Conservation (phyloP, 345 rosid species). For the Citropsis articulata region DNA sequence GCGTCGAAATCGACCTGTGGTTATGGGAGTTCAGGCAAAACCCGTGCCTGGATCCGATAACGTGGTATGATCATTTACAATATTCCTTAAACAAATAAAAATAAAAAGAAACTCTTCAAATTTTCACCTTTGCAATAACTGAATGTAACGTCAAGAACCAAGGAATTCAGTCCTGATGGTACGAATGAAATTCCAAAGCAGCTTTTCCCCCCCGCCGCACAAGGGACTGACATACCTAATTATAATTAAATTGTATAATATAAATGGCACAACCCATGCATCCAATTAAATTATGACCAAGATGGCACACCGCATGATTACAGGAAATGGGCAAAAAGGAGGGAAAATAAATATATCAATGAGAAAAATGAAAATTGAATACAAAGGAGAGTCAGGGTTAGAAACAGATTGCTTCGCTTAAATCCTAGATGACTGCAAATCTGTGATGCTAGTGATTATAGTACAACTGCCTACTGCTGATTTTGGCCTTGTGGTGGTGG, state of each 20-base stretch:
- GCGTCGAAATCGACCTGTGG: too few relatives aligned
- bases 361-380: background rate
- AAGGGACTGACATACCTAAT: background rate
- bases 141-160: too few relatives aligned
- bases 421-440: background rate
- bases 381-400: background rate
- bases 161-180: background rate
- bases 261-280: background rate
- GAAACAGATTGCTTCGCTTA: background rate
- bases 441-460: background rate
- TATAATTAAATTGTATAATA: background rate
- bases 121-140: background rate
- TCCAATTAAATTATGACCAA: background rate
- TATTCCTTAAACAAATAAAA: too few relatives aligned
- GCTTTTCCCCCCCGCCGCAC: background rate
- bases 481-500: conserved; percentile 56
- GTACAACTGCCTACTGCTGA: conserved; percentile 28
- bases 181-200: background rate
- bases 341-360: too few relatives aligned
- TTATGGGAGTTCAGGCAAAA: too few relatives aligned
- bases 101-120: background rate
- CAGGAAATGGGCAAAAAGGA: background rate
- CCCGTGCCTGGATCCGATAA: too few relatives aligned
- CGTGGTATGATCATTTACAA: too few relatives aligned
- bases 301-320: background rate